These are phyloP conservation scores for Jaminaea rosea DNA, from an alignment of 1,284 basidiomycete species.

Conservation along the genomic window DNA sequence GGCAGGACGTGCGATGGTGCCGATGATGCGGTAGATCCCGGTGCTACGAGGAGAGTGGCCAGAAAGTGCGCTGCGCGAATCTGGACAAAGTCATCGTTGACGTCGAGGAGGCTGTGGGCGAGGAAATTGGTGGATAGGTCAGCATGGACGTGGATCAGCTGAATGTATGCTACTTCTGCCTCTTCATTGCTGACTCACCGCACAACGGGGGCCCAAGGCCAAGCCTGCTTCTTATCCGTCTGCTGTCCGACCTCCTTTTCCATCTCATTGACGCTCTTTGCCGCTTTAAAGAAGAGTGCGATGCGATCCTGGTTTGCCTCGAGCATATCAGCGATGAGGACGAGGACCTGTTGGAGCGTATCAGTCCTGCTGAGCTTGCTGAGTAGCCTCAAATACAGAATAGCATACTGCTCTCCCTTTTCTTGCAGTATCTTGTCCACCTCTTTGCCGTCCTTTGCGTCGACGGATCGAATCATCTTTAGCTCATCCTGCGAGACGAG, in stretches of 20 bases:
- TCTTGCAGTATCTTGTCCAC: conserved; percentile 61
- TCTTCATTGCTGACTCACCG: conserved; percentile 53
- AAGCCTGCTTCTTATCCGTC: conserved; percentile 53
- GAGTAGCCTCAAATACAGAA: conserved; percentile 80
- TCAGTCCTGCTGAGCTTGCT: conserved; percentile 87
- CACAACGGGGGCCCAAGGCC: conserved; percentile 74
- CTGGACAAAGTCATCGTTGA: conserved; percentile 85
- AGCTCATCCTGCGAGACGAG: conserved; percentile 82
- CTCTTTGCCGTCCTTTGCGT: conserved; percentile 63
- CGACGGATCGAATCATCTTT: conserved; percentile 56
- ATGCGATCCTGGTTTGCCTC: conserved; percentile 53
- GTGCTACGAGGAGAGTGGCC: conserved; percentile 61
- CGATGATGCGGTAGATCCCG: conserved; percentile 2
- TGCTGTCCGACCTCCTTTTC: conserved; percentile 11
- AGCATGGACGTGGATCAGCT: conserved; percentile 8
- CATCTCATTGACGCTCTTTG: conserved; percentile 1
- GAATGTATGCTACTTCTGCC: no score
- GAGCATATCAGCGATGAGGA: conserved; percentile 82
- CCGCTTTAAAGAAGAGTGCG: conserved; percentile 35
- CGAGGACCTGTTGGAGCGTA: conserved; percentile 85
- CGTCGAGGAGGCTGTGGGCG: conserved; percentile 61
- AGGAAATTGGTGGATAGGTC: neutral
- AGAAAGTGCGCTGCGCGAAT: conserved; percentile 80
- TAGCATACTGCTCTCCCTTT: conserved; percentile 57
- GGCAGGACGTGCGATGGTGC: conserved; percentile 17